These are phyloP conservation scores for Apodospora peruviana DNA, from an alignment of 495 filamentous ascomycete genomes.

Conservation along the genomic window DNA sequence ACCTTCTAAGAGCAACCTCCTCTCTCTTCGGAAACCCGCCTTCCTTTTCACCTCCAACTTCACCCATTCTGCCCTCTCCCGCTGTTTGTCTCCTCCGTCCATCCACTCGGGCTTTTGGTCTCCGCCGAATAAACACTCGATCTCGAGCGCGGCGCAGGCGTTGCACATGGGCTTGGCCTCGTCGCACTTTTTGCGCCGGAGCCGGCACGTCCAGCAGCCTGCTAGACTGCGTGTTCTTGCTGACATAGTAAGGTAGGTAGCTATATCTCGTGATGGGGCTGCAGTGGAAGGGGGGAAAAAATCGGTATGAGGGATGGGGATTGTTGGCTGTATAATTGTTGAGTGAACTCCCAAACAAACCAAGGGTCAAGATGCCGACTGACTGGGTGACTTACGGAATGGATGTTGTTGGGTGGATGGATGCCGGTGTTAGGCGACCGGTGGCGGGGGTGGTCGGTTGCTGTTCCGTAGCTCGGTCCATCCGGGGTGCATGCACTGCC, in stretches of 20 bases:
- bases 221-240: slow-evolving; percentile 31
- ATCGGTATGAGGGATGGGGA: too few species aligned
- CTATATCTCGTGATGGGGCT: too few species aligned
- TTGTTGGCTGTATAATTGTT: too few species aligned
- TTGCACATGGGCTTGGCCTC: slow-evolving; percentile 41
- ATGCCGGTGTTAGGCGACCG: too few species aligned
- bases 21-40: slow-evolving; percentile 34
- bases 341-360: neutral
- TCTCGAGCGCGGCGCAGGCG: slow-evolving; percentile 38
- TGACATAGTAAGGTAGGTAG: slow-evolving; percentile 7
- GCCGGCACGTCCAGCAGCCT: slow-evolving; percentile 54
- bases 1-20: slow-evolving; percentile 27
- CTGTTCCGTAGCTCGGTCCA: too few species aligned
- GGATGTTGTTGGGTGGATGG: too few species aligned
- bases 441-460: too few species aligned
- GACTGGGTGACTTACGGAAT: too few species aligned
- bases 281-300: too few species aligned
- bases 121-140: slow-evolving; percentile 42
- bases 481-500: too few species aligned
- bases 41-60: slow-evolving; percentile 47
- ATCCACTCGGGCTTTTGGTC: slow-evolving; percentile 55
- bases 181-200: slow-evolving; percentile 53
- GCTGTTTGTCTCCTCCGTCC: slow-evolving; percentile 45
- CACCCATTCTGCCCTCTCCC: slow-evolving; percentile 42
- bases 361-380: too few species aligned